phyloP scores from a whole-genome alignment of 75 land plant genomes.

The Pseudotsuga menziesii region DNA sequence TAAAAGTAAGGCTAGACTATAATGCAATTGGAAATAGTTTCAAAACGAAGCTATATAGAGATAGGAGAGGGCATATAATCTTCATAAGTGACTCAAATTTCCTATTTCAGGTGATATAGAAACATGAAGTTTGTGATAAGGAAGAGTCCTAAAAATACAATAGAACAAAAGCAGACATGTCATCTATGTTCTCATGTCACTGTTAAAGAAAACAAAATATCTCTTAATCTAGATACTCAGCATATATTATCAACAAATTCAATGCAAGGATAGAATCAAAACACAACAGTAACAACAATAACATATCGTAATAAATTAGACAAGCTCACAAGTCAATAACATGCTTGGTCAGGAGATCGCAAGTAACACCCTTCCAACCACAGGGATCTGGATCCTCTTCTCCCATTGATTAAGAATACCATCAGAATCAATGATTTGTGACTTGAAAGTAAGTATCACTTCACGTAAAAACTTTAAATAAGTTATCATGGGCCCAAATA shows the following conservation, averaged over 20 bases:
- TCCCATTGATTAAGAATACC: constrained; percentile 55
- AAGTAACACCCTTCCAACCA: constrained; percentile 65
- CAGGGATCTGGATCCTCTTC: constrained; percentile 77
- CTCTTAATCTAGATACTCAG: not conserved
- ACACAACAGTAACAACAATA: not conserved
- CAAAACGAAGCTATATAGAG: not conserved
- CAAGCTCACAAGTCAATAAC: constrained; percentile 58
- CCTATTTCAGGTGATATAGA: constrained; percentile 78
- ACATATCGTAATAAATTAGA: not conserved
- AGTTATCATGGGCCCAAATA: not conserved
- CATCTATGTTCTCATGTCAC: not conserved
- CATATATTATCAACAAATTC: not conserved
- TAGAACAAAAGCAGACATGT: not conserved
- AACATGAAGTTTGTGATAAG: constrained; percentile 68
- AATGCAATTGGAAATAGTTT: not conserved
- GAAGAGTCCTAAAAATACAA: constrained; percentile 55
- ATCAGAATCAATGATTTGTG: constrained; percentile 43
- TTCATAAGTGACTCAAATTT: constrained; percentile 55
- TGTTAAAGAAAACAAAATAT: not conserved
- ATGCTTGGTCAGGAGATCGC: constrained; percentile 43
- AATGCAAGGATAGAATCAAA: not conserved
- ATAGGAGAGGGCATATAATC: constrained; percentile 46
- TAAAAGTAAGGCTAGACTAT: not conserved
- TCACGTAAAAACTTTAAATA: constrained; percentile 30
- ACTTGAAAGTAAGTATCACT: constrained; percentile 57